Conservation (phyloP, 352 stramenopile genomes). For the Globisporangium rhizosaccharum region DNA sequence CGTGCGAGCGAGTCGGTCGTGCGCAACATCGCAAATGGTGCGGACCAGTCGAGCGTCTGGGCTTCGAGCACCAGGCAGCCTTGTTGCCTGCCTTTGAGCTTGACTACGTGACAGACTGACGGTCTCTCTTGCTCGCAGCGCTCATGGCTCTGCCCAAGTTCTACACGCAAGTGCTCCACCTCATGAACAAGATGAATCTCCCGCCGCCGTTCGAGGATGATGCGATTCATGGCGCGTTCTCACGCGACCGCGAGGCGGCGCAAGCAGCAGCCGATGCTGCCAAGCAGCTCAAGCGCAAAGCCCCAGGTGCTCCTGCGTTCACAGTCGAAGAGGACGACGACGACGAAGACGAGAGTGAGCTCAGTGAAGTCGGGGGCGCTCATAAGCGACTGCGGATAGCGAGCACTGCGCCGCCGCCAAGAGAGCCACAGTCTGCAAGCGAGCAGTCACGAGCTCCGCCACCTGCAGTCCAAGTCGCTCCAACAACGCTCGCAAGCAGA, state of each 20-base stretch:
- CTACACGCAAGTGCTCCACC: conserved; percentile 87
- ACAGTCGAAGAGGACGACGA: conserved; percentile 39
- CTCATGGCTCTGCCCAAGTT: conserved; percentile 82
- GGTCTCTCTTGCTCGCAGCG: conserved; percentile 23
- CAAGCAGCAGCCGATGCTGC: neutral
- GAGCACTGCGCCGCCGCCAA: neutral
- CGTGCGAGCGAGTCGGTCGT: conserved; percentile 70
- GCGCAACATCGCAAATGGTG: conserved; percentile 86
- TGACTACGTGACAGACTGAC: neutral
- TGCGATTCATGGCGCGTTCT: conserved; percentile 65
- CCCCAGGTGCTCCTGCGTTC: conserved; percentile 14
- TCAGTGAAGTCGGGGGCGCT: neutral
- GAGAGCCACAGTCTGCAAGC: no score
- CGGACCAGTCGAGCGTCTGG: neutral
- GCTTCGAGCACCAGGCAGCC: neutral
- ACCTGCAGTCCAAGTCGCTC: neutral
- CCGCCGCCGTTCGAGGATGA: conserved; percentile 70
- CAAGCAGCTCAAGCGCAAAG: conserved; percentile 17
- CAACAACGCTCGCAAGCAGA: neutral
- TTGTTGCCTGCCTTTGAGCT: neutral
- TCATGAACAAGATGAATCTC: conserved; percentile 93
- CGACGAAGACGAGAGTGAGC: conserved; percentile 3
- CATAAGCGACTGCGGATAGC: neutral
- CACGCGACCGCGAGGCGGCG: conserved; percentile 15
- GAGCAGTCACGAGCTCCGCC: neutral